Conservation (phyloP, 192 early-diverging fungal genomes). For the Jimgerdemannia lactiflua region DNA sequence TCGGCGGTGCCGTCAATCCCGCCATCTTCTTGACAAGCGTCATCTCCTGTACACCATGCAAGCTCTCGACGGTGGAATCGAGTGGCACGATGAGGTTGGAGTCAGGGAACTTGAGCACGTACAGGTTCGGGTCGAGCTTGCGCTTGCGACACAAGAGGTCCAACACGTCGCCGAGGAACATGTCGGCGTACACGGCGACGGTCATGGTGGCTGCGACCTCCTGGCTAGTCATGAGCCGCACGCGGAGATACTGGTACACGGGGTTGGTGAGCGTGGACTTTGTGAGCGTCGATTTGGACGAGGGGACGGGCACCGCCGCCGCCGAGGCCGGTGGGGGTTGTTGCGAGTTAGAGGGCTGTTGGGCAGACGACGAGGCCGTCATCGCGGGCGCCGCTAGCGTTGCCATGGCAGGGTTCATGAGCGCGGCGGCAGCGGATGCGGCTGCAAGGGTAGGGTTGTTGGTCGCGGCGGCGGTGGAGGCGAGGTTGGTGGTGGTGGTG, state of each 20-base stretch:
- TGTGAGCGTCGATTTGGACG: slow-evolving; percentile 32
- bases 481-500: slow-evolving; percentile 1
- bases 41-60: slow-evolving; percentile 60
- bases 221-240: slow-evolving; percentile 46
- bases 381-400: neutral
- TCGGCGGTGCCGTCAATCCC: slow-evolving; percentile 15
- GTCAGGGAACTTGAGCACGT: slow-evolving; percentile 83
- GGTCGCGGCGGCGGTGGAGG: neutral
- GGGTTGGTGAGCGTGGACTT: slow-evolving; percentile 37
- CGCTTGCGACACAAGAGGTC: slow-evolving; percentile 85
- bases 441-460: neutral
- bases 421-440: neutral
- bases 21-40: slow-evolving; percentile 65
- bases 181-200: slow-evolving; percentile 67
- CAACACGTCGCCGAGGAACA: slow-evolving; percentile 78
- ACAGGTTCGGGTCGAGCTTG: slow-evolving; percentile 81
- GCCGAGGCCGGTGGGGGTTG: slow-evolving; percentile 10
- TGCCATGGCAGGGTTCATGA: neutral
- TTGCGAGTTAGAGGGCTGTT: neutral
- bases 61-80: slow-evolving; percentile 73
- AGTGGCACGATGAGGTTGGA: slow-evolving; percentile 69
- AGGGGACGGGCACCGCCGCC: slow-evolving; percentile 33
- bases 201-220: slow-evolving; percentile 93
- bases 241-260: slow-evolving; percentile 41
- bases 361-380: neutral